phyloP scores from a whole-genome alignment of 768 basidiomycete genomes.

The Lyophyllum decastes region DNA sequence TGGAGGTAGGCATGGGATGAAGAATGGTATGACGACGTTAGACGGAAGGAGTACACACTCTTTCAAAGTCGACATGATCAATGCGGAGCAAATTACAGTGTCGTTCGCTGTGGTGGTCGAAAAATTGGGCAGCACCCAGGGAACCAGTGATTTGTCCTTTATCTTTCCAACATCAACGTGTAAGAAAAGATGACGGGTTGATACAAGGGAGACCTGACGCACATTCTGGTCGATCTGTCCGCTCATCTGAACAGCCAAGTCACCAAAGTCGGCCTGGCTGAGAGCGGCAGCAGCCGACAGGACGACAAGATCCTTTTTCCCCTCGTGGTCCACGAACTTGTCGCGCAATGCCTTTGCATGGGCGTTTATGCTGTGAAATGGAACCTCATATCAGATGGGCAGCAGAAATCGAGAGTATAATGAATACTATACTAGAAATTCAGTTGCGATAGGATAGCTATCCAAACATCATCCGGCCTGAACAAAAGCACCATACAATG shows the following conservation, averaged over 20 bases:
- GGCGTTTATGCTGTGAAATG: constrained; percentile 29
- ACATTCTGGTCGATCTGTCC: constrained; percentile 26
- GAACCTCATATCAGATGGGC: neutral
- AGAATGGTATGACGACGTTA: neutral
- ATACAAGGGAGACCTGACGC: neutral
- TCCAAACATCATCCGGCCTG: constrained; percentile 52
- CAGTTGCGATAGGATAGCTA: constrained; percentile 41
- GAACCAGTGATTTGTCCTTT: constrained; percentile 26
- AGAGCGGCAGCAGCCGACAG: constrained; percentile 7
- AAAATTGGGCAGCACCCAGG: constrained; percentile 38
- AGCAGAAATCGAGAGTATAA: neutral
- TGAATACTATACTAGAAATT: constrained; percentile 30
- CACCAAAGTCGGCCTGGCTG: constrained; percentile 22
- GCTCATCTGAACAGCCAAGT: constrained; percentile 25
- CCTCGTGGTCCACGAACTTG: constrained; percentile 30
- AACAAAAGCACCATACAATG: neutral
- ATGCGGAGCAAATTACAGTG: constrained; percentile 33
- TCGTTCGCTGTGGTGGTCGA: constrained; percentile 45
- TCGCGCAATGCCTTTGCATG: constrained; percentile 33
- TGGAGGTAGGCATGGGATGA: neutral
- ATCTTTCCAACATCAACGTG: neutral
- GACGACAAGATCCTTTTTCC: constrained; percentile 22
- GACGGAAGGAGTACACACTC: neutral
- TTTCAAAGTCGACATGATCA: constrained; percentile 45
- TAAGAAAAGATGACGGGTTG: neutral